Conservation (phyloP, 2,329 filamentous ascomycete genomes). For the Colletotrichum zoysiae region DNA sequence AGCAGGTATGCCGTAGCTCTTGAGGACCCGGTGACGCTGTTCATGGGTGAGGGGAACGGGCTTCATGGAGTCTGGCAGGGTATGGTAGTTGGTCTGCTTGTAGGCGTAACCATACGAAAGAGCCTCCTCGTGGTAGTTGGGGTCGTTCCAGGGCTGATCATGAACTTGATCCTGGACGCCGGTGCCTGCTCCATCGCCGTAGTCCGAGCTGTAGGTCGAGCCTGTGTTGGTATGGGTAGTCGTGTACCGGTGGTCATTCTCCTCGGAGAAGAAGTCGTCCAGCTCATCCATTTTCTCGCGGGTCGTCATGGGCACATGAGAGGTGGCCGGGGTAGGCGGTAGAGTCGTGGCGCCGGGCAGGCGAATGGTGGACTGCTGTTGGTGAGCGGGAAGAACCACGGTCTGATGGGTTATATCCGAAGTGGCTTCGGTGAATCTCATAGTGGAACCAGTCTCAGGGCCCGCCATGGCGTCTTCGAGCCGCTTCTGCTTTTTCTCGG, state of each 20-base stretch:
- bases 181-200: not conserved
- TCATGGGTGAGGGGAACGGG: constrained; percentile 23
- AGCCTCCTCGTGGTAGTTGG: constrained; percentile 28
- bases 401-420: constrained; percentile 24
- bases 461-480: not conserved
- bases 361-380: constrained; percentile 2
- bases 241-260: constrained; percentile 23
- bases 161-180: not conserved
- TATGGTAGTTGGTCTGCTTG: constrained; percentile 18
- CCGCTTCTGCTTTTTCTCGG: constrained; percentile 24
- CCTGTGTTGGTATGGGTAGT: not conserved
- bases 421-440: not conserved
- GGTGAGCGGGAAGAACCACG: constrained; percentile 5
- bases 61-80: constrained; percentile 9
- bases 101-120: constrained; percentile 32
- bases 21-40: constrained; percentile 28
- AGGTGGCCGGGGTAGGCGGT: constrained; percentile 29
- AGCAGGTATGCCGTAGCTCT: constrained; percentile 23
- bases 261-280: constrained; percentile 34
- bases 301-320: constrained; percentile 1
- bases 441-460: not conserved
- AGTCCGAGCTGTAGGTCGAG: not conserved
- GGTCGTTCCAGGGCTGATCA: constrained; percentile 27
- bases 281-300: constrained; percentile 21
- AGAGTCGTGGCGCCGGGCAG: not conserved